Base-by-base conservation (phyloP, 2,329 filamentous ascomycete species). In the Colletotrichum magnum region DNA sequence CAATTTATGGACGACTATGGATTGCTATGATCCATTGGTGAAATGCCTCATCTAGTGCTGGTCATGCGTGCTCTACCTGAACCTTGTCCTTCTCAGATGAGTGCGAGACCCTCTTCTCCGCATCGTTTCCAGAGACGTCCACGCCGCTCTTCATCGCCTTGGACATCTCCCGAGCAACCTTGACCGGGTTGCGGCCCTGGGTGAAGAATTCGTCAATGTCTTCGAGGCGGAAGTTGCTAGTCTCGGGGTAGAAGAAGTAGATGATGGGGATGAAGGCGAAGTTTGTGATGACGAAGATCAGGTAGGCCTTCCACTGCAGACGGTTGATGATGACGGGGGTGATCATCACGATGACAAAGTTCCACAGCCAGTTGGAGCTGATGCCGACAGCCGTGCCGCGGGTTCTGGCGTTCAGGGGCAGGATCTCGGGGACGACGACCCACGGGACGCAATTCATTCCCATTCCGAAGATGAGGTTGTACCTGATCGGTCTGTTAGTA, bases 161-260 rank as follows among this genome's bases (percentile, higher is more conserved):
- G 12, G 62, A 39, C 61, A 70, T 68, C 16, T 59, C 64, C 47
- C 53, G 59, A 1, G 72, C 63, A 0, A 73, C 64, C 58, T 58
- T 67, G 4, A 73, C 72, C 0, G 72, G 72, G 21, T 71, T 69
- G 6, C 66, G 69, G 39, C 72, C 73, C 9, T 57, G 50, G 0
- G 71, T 63, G 64, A 87, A 87, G 73, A 87, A 79, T 26, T 81
- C 77, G 72, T 87, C 85, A 41, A 88, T 85, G 68, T 88, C 84
- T 71, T 88, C 86, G 0, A 88, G 79, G 1, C 77, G 79, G 9
- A 86, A 75, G 48, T 84, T 83, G 26, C 78, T 79, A 0, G 87
- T 89, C 73, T 89, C 88, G 0, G 87, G 87, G 57, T 85, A 87
- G 73, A 84, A 81, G 64, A 82, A 79, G 73, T 82, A 85, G 2